Evolutionary conservation across 371 early-diverging fungal genomes (phyloP), one percentile per base, ranked within the genome.

Genomic region (Actinomortierella wolfii): DNA sequence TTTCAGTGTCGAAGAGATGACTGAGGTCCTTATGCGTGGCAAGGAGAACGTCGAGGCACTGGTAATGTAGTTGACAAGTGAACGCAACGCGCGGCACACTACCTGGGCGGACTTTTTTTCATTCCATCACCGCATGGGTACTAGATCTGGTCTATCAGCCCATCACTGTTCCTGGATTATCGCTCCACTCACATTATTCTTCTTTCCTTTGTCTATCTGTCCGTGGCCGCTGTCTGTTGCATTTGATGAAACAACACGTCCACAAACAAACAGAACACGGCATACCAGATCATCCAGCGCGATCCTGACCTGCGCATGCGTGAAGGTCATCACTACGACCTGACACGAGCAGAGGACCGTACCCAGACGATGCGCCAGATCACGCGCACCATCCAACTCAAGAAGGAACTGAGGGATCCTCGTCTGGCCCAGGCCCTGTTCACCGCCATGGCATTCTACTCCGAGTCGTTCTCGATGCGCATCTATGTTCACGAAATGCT

Each of bases 291-390:
- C 23, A 83, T 88, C 28, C 80, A 79, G 56, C 76, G 77, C 28
- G 89, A 89, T 52, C 86, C 89, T 13, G 76, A 81, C 23, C 64
- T 89, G 17, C 77, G 80, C 14, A 78, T 80, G 53, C 64, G 81
- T 11, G 82, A 79, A 28, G 82, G 81, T 7, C 85, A 86, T 50
- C 79, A 78, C 54, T 81, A 85, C 51, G 89, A 90, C 56, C 58
- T 87, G 64, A 75, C 82, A 6, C 68, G 78, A 47, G 76, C 76
- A 6, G 85, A 89, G 54, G 73, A 81, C 64, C 82, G 87, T 55
- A 87, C 85, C 77, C 83, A 83, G 87, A 79, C 83, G 0, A 84
- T 85, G 85, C 80, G 83, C 6, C 87, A 87, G 69, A 79, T 86
- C 25, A 75, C 76, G 8, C 71, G 85, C n/a, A 57, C 78, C 14